phyloP scores from a whole-genome alignment of 73 alveolate genomes.

The Paramecium caudatum region DNA sequence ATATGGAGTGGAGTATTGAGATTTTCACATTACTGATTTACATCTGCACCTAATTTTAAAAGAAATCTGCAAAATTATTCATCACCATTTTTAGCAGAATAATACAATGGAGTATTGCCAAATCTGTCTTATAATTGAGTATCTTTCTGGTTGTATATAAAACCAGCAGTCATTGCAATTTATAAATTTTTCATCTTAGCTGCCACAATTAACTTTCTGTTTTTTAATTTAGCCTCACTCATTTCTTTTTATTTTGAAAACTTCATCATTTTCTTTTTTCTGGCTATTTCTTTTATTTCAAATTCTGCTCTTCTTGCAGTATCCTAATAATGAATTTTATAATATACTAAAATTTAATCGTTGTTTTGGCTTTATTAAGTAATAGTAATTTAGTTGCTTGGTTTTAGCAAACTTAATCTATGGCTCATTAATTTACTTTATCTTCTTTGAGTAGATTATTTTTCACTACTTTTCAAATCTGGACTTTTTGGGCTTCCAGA shows the following conservation, averaged over 20 bases:
- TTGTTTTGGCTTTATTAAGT: conserved; percentile 11
- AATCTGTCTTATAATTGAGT: conserved; percentile 53
- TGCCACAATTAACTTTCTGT: conserved; percentile 67
- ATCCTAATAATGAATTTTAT: too few species aligned
- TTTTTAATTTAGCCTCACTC: conserved; percentile 65
- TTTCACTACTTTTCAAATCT: conserved; percentile 20
- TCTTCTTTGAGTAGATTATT: neutral
- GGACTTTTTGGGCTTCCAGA: neutral
- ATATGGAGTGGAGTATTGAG: conserved; percentile 76
- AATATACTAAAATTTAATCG: too few species aligned
- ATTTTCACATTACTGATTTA: conserved; percentile 64
- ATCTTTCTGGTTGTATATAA: conserved; percentile 53
- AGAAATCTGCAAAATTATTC: conserved; percentile 64
- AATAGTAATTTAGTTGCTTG: neutral
- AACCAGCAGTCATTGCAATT: conserved; percentile 54
- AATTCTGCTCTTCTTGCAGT: conserved; percentile 59
- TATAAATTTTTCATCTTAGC: conserved; percentile 71
- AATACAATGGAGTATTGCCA: conserved; percentile 72
- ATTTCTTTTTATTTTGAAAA: conserved; percentile 45
- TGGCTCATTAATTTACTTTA: neutral
- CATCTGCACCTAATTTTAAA: conserved; percentile 73
- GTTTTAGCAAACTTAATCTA: conserved; percentile 6
- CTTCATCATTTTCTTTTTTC: conserved; percentile 36
- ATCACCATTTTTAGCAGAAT: conserved; percentile 76
- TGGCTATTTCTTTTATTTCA: conserved; percentile 13